These are phyloP conservation scores for Purshia tridentata DNA, from an alignment of 306 rosid species.

Conservation along the genomic window DNA sequence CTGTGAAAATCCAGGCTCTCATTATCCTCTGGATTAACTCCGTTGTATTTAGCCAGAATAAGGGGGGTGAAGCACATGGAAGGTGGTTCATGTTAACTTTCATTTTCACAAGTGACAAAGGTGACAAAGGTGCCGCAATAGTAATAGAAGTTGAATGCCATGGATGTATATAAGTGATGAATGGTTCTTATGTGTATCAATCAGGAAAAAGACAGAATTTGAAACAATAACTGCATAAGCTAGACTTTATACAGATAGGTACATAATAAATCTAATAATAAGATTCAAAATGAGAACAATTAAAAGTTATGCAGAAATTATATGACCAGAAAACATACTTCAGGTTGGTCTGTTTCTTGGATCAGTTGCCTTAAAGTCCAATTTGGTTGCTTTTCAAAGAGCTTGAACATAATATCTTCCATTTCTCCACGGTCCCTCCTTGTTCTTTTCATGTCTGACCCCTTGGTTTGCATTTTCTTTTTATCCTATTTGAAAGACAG, in stretches of 20 bases:
- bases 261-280: not conserved
- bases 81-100: not conserved
- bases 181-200: not conserved
- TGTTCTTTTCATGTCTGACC: conserved; percentile 64
- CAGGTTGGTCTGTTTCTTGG: conserved; percentile 92
- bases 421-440: conserved; percentile 84
- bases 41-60: not conserved
- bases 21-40: not conserved
- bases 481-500: conserved; percentile 57
- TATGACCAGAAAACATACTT: conserved; percentile 49
- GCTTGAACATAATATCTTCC: conserved; percentile 83
- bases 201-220: not conserved
- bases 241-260: not conserved
- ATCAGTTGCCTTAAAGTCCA: conserved; percentile 78
- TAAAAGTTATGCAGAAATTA: not conserved
- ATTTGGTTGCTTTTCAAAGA: conserved; percentile 72
- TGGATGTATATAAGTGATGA: not conserved
- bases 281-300: not conserved
- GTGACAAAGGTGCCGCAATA: not conserved
- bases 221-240: not conserved
- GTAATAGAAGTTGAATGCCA: not conserved
- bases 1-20: no score
- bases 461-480: conserved; percentile 59
- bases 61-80: not conserved
- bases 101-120: no score